Percentiles rank a stretch among this genome's conserved stretches.
Conservation (phyloP, 306 rosid genomes). For the Castanea crenata region DNA sequence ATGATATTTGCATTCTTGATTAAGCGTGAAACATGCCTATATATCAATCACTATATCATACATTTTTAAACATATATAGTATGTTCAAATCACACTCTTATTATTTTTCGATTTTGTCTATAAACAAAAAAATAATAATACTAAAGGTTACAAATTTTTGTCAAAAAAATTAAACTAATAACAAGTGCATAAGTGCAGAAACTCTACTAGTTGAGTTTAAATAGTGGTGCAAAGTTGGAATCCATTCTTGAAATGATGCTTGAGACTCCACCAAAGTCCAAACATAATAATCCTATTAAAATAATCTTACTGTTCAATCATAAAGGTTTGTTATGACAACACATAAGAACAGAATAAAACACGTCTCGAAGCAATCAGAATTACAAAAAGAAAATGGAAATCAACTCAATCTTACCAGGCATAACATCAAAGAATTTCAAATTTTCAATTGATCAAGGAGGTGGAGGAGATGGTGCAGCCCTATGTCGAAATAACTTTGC, state of each 20-base stretch:
- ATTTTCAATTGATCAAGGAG: slow-evolving; percentile 30
- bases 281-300: not conserved
- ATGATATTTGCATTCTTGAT: no score
- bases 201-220: not conserved
- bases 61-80: no score
- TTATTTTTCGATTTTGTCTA: no score
- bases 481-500: slow-evolving; percentile 82
- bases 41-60: no score
- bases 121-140: no score
- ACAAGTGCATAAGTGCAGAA: not conserved
- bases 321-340: slow-evolving; percentile 1
- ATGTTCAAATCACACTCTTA: no score
- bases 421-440: slow-evolving; percentile 9
- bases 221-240: not conserved
- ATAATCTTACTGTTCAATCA: slow-evolving; percentile 8
- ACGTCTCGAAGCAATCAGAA: not conserved
- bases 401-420: slow-evolving; percentile 17
- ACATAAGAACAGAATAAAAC: slow-evolving; percentile 12
- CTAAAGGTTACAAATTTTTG: not conserved
- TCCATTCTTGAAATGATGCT: not conserved
- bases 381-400: slow-evolving; percentile 2
- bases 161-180: not conserved
- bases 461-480: slow-evolving; percentile 44
- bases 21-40: no score
- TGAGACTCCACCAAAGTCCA: not conserved